phyloP scores from a whole-genome alignment of 2,329 filamentous ascomycete genomes.

The Colletotrichum shisoi region DNA sequence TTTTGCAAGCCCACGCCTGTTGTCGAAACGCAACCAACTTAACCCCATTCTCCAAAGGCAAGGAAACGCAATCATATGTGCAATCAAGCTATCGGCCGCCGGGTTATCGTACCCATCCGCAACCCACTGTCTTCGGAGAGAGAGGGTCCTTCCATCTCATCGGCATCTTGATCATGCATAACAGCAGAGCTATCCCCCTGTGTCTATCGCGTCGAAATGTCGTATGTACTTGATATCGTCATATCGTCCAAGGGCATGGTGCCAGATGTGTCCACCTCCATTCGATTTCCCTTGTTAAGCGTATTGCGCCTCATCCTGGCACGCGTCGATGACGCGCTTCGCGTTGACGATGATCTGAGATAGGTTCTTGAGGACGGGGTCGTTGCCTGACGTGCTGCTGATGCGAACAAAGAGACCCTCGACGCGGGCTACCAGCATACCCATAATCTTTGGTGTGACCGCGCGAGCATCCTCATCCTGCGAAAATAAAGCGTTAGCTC shows the following conservation, averaged over 20 bases:
- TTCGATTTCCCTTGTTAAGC: constrained; percentile 18
- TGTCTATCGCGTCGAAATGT: constrained; percentile 39
- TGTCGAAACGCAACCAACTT: constrained; percentile 14
- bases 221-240: constrained; percentile 40
- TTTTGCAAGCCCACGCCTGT: constrained; percentile 33
- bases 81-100: constrained; percentile 24
- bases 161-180: constrained; percentile 6
- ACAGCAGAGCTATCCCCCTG: constrained; percentile 18
- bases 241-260: constrained; percentile 29
- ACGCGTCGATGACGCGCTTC: constrained; percentile 46
- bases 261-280: constrained; percentile 21
- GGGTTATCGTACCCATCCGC: constrained; percentile 22
- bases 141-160: constrained; percentile 4
- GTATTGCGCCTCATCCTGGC: constrained; percentile 36
- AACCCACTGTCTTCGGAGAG: background rate
- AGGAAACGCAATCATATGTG: constrained; percentile 34
- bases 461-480: constrained; percentile 64
- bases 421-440: constrained; percentile 60
- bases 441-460: constrained; percentile 66
- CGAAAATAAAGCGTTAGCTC: constrained; percentile 42
- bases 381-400: constrained; percentile 56
- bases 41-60: constrained; percentile 29
- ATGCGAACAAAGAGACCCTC: constrained; percentile 63
- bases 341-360: constrained; percentile 53
- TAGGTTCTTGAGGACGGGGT: constrained; percentile 59